Conservation (phyloP, 495 filamentous ascomycete species). For the Lentithecium fluviatile region DNA sequence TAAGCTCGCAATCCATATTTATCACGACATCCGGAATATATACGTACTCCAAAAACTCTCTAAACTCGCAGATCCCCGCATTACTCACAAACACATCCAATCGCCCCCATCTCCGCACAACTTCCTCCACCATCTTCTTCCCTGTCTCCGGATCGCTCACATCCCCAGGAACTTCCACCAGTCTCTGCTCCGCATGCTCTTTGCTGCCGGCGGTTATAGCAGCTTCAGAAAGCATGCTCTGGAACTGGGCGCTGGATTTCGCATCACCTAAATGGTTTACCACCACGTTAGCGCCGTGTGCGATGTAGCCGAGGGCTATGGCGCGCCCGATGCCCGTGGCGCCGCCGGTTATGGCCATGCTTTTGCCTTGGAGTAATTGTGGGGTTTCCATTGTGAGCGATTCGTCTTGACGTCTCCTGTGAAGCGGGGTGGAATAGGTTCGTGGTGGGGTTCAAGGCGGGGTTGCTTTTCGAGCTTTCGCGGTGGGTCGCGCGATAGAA, state of each 20-base stretch:
- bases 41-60: constrained; percentile 69
- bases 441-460: background rate
- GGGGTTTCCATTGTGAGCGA: constrained; percentile 17
- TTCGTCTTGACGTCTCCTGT: no score
- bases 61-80: constrained; percentile 82
- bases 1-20: no score
- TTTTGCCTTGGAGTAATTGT: constrained; percentile 41
- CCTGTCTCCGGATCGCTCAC: constrained; percentile 43
- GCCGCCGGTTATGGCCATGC: constrained; percentile 44
- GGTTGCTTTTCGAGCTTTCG: no score
- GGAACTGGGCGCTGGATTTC: constrained; percentile 39
- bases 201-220: background rate
- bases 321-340: constrained; percentile 44
- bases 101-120: constrained; percentile 52
- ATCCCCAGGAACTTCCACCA: constrained; percentile 44
- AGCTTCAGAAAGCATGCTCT: constrained; percentile 38
- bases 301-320: constrained; percentile 45
- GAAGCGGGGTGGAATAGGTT: no score
- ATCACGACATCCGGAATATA: no score
- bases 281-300: constrained; percentile 43
- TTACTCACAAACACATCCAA: constrained; percentile 85
- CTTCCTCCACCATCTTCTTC: constrained; percentile 38
- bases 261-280: constrained; percentile 45
- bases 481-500: no score
- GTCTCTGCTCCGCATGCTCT: constrained; percentile 13